Percentiles rank a stretch among this genome's conserved stretches.
Evolutionary conservation across 345 rosid genomes (phyloP).

Genomic region (Eucalyptus grandis): DNA sequence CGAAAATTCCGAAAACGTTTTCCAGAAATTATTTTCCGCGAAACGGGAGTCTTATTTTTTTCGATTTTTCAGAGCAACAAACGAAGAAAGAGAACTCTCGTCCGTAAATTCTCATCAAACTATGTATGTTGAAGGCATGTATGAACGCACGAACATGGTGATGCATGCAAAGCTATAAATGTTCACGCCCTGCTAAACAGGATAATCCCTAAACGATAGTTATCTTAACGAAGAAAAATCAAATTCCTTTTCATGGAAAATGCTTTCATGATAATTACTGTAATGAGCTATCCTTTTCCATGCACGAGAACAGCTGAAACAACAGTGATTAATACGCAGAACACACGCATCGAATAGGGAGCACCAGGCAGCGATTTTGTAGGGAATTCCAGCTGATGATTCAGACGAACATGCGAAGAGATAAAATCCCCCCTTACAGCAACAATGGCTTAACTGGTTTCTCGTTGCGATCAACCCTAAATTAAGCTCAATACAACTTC

Average conservation of each 20-base stretch:
- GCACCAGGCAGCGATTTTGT: neutral
- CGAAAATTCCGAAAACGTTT: fast-evolving
- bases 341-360: neutral
- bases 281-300: neutral
- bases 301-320: neutral
- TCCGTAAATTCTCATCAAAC: neutral
- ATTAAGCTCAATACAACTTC: neutral
- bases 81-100: neutral
- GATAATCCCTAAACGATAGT: neutral
- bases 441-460: neutral
- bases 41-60: fast-evolving
- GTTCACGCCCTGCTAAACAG: neutral
- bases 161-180: neutral
- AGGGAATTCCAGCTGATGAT: neutral
- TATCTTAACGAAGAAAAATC: neutral
- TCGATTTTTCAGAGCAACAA: neutral
- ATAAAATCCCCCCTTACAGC: neutral
- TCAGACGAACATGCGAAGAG: neutral
- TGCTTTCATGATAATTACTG: neutral
- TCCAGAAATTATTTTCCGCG: fast-evolving
- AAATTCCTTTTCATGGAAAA: neutral
- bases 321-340: neutral
- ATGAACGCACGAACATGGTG: neutral
- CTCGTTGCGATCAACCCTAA: neutral
- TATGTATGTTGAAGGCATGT: neutral